Conservation (phyloP, 1,139 yeast species). For the Saccharomyces hybrid region DNA sequence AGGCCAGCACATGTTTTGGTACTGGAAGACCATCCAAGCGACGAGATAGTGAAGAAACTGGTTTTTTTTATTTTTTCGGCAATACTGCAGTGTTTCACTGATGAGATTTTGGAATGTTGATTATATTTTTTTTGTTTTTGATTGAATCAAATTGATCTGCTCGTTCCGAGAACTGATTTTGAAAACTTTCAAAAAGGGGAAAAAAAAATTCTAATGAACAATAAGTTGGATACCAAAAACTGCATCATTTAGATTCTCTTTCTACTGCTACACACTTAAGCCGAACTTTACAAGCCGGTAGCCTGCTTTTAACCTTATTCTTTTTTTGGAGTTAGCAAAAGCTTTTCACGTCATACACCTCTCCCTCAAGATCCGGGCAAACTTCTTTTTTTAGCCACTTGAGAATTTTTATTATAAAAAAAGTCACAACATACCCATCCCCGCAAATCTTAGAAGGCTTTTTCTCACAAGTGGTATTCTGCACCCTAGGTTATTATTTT, state of each 20-base stretch:
- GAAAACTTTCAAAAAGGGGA: too few species aligned
- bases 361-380: neutral
- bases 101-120: slow-evolving; percentile 1
- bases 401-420: neutral
- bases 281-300: too few species aligned
- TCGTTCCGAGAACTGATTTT: too few species aligned
- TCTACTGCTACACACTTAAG: too few species aligned
- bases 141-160: too few species aligned
- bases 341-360: neutral
- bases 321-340: neutral
- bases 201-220: too few species aligned
- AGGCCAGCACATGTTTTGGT: slow-evolving; percentile 13
- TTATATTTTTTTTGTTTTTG: too few species aligned
- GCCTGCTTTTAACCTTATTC: neutral
- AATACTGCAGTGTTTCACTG: slow-evolving; percentile 17
- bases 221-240: too few species aligned
- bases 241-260: too few species aligned
- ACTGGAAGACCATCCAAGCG: slow-evolving; percentile 9
- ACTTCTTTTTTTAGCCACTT: neutral
- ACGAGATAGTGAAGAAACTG: slow-evolving; percentile 13
- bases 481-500: neutral
- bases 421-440: neutral
- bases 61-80: slow-evolving; percentile 20
- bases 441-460: neutral
- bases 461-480: neutral